Percentiles rank a stretch among this genome's conserved stretches.
phyloP scores from a whole-genome alignment of 768 basidiomycete species.

The Sistotremastrum niveocremeum region DNA sequence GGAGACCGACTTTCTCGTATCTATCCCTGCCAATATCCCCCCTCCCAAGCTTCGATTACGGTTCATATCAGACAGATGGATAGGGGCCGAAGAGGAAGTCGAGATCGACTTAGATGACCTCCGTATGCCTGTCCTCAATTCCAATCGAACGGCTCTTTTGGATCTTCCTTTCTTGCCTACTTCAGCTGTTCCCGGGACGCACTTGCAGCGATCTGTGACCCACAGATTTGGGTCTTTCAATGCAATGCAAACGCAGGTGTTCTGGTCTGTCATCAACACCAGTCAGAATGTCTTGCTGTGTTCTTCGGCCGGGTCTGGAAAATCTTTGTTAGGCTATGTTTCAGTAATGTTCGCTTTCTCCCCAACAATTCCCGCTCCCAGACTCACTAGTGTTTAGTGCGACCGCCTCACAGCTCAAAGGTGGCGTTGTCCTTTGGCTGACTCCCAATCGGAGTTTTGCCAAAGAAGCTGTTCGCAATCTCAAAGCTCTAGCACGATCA shows the following conservation, averaged over 20 bases:
- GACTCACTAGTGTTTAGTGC: too few species aligned
- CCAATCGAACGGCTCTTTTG: conserved; percentile 46
- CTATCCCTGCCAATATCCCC: conserved; percentile 43
- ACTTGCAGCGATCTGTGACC: conserved; percentile 33
- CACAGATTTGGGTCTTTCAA: conserved; percentile 48
- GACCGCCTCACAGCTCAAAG: too few species aligned
- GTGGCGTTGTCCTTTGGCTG: too few species aligned
- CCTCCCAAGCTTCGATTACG: conserved; percentile 62
- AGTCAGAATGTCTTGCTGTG: conserved; percentile 55
- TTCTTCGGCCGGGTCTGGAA: conserved; percentile 72
- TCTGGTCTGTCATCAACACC: conserved; percentile 70
- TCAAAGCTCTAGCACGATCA: conserved; percentile 27
- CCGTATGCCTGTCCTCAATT: conserved; percentile 55
- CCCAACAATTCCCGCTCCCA: too few species aligned
- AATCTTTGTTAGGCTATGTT: conserved; percentile 52
- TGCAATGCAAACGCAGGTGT: conserved; percentile 77
- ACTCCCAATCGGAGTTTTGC: conserved; percentile 44
- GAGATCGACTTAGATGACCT: conserved; percentile 49
- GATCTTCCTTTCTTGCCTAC: conserved; percentile 64
- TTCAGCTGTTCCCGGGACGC: conserved; percentile 33
- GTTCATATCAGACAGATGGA: conserved; percentile 83
- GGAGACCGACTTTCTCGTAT: conserved; percentile 67
- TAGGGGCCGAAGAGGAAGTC: conserved; percentile 75
- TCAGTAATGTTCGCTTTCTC: conserved; percentile 22
- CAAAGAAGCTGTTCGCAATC: conserved; percentile 35